Percentiles rank a stretch among this genome's conserved stretches.
These are phyloP conservation scores for Talaromyces sp. DNA, from an alignment of 2,329 filamentous ascomycete genomes.

Conservation along the genomic window DNA sequence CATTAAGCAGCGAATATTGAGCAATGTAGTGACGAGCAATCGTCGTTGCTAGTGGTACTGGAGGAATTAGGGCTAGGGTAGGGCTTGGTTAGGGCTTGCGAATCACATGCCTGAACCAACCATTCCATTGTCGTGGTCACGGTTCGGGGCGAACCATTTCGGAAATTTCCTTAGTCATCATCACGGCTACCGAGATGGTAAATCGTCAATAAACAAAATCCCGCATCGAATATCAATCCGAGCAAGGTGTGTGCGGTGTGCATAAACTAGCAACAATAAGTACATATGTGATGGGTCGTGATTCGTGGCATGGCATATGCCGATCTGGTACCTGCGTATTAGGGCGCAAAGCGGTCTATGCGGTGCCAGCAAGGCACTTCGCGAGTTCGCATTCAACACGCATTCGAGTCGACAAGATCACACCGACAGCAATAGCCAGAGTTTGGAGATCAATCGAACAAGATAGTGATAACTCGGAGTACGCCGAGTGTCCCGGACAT, in stretches of 20 bases:
- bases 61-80: not conserved
- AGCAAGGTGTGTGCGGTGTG: not conserved
- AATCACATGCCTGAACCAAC: not conserved
- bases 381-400: not conserved
- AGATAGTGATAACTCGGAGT: not conserved
- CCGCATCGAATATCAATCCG: not conserved
- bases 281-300: conserved; percentile 4
- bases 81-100: not conserved
- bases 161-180: conserved; percentile 8
- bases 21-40: not conserved
- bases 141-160: conserved; percentile 11
- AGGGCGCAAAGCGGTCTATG: not conserved
- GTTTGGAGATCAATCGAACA: not conserved
- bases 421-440: not conserved
- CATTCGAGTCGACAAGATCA: not conserved
- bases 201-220: conserved; percentile 2
- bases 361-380: not conserved
- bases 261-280: not conserved
- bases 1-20: not conserved
- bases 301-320: not conserved
- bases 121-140: not conserved
- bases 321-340: conserved; percentile 8
- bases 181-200: not conserved
- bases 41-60: too few relatives aligned
- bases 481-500: not conserved